These are phyloP conservation scores for Leccinellum albellum DNA, from an alignment of 768 basidiomycete species.

Conservation along the genomic window DNA sequence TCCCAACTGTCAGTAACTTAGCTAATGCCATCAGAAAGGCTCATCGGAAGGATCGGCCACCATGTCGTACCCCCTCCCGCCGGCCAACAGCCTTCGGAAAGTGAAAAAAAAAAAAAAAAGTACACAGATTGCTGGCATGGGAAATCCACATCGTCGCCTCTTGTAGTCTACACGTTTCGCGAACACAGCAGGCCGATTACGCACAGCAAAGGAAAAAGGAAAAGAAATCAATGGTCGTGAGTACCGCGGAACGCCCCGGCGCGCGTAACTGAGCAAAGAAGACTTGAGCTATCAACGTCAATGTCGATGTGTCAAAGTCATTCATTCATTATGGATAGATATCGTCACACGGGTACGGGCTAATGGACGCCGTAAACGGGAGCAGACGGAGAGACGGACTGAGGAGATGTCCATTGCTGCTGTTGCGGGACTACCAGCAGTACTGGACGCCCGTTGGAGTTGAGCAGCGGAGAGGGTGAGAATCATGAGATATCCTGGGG, in stretches of 20 bases:
- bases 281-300: not conserved
- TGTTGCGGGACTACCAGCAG: not conserved
- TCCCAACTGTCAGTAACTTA: not conserved
- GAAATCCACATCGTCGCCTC: not conserved
- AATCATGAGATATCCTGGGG: not conserved
- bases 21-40: not conserved
- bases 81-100: not conserved
- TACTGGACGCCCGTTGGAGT: slow-evolving; percentile 10
- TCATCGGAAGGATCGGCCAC: not conserved
- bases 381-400: not conserved
- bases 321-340: not conserved
- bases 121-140: not conserved
- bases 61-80: not conserved
- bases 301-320: not conserved
- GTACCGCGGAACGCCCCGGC: not conserved
- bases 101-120: not conserved
- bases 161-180: not conserved
- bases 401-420: not conserved
- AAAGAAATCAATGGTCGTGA: not conserved
- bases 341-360: not conserved
- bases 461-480: slow-evolving; percentile 20
- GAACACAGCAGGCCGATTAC: not conserved
- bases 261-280: not conserved
- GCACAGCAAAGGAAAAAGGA: not conserved
- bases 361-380: not conserved